Conservation (phyloP, 805 yeast genomes). For the Pichia nanzhaoensis region DNA sequence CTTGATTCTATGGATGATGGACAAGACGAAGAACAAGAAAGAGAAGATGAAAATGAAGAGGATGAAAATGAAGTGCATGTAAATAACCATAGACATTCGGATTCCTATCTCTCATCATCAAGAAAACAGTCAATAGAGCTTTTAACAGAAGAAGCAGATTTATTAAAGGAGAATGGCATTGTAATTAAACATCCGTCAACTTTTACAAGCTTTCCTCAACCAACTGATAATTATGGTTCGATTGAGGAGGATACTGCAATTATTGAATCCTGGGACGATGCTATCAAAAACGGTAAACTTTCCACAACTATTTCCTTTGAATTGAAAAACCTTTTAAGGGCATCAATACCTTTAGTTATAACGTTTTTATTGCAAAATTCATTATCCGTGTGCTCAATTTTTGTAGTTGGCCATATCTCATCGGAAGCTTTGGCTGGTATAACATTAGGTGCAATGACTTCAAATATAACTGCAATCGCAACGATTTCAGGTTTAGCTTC, state of each 20-base stretch:
- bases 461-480: constrained; percentile 69
- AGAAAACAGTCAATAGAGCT: constrained; percentile 8
- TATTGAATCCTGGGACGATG: constrained; percentile 30
- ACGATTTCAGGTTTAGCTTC: constrained; percentile 75
- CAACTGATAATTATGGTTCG: constrained; percentile 9
- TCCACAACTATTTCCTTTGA: constrained; percentile 37
- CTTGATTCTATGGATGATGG: constrained; percentile 18
- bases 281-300: constrained; percentile 35
- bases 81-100: too few relatives aligned
- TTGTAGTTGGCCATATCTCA: constrained; percentile 71
- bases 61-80: too few relatives aligned
- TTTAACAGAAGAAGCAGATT: constrained; percentile 25
- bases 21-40: constrained; percentile 12
- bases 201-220: too few relatives aligned
- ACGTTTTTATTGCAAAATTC: constrained; percentile 70
- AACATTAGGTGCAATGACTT: constrained; percentile 69
- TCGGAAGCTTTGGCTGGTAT: constrained; percentile 69
- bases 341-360: constrained; percentile 52
- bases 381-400: constrained; percentile 67
- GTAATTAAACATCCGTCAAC: constrained; percentile 18
- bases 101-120: background rate
- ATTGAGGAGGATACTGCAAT: constrained; percentile 19
- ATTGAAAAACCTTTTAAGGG: constrained; percentile 31
- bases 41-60: background rate
- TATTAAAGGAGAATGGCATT: constrained; percentile 24